phyloP scores from a whole-genome alignment of 768 basidiomycete species.

The Hypholoma fasciculare region DNA sequence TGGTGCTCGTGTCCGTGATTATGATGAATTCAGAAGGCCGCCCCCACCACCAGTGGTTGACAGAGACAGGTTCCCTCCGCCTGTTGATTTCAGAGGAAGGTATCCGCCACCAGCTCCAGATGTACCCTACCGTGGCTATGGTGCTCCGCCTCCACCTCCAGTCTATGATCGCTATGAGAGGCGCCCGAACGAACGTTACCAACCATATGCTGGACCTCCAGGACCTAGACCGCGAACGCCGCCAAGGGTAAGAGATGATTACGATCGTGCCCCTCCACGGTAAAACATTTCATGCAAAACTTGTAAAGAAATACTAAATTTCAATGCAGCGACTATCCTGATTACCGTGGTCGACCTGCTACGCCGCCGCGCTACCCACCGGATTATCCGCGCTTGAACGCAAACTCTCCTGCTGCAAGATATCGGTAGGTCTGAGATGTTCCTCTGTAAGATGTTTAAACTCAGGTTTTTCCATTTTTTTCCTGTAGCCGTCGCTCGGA shows the following conservation, averaged over 20 bases:
- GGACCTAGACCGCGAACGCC: constrained; percentile 60
- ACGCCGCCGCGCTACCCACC: constrained; percentile 50
- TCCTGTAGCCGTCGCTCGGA: constrained; percentile 64
- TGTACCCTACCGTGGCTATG: constrained; percentile 53
- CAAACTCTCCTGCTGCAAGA: constrained; percentile 47
- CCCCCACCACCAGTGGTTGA: constrained; percentile 38
- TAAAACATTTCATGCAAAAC: constrained; percentile 29
- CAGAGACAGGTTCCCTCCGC: constrained; percentile 53
- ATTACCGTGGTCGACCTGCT: constrained; percentile 54
- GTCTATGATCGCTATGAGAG: constrained; percentile 67
- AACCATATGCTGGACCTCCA: constrained; percentile 44
- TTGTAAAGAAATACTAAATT: background rate
- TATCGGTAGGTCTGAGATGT: constrained; percentile 34
- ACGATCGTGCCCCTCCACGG: constrained; percentile 60
- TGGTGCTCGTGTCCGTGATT: constrained; percentile 58
- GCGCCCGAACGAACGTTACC: constrained; percentile 51
- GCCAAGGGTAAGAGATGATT: constrained; percentile 63
- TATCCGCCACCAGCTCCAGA: constrained; percentile 55
- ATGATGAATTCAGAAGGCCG: constrained; percentile 67
- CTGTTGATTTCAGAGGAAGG: constrained; percentile 55
- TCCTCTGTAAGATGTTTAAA: background rate
- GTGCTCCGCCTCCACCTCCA: constrained; percentile 40
- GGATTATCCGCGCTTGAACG: constrained; percentile 52
- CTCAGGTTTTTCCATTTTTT: background rate
- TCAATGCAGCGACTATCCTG: constrained; percentile 54